Evolutionary conservation across 352 stramenopile species (phyloP).

Genomic region (Globisporangium alternatum): DNA sequence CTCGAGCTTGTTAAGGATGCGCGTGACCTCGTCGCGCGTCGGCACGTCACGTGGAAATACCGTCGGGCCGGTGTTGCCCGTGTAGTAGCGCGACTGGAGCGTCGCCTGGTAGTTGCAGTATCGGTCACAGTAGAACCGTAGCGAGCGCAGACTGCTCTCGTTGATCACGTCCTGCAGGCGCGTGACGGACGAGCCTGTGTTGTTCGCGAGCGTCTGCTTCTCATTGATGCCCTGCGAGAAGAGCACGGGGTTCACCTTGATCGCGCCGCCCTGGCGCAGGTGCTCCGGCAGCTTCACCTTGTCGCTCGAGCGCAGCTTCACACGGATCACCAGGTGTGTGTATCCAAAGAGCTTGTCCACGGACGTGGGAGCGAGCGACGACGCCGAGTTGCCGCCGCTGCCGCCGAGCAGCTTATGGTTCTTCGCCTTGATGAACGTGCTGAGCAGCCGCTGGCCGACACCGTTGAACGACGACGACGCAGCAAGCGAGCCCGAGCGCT

Average conservation of each 20-base stretch:
- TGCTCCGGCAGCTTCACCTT: slow-evolving; percentile 68
- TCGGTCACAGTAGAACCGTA: slow-evolving; percentile 69
- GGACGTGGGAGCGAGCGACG: slow-evolving; percentile 40
- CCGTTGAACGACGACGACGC: slow-evolving; percentile 61
- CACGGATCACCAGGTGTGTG: slow-evolving; percentile 74
- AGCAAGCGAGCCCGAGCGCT: slow-evolving; percentile 11
- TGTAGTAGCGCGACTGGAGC: slow-evolving; percentile 34
- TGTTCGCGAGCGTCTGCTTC: slow-evolving; percentile 91
- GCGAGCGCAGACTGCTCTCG: slow-evolving; percentile 59
- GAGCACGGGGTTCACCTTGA: slow-evolving; percentile 72
- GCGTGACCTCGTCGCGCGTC: slow-evolving; percentile 52
- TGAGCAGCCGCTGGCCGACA: slow-evolving; percentile 63
- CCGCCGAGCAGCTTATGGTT: slow-evolving; percentile 58
- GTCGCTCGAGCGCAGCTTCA: slow-evolving; percentile 66
- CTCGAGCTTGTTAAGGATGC: slow-evolving; percentile 56
- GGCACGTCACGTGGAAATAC: slow-evolving; percentile 14
- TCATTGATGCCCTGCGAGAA: slow-evolving; percentile 93
- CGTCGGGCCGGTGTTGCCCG: slow-evolving; percentile 15
- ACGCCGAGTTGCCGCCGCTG: slow-evolving; percentile 23
- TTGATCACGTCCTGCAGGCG: slow-evolving; percentile 83
- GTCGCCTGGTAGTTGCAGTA: slow-evolving; percentile 71
- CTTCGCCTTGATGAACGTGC: slow-evolving; percentile 66
- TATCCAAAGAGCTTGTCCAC: slow-evolving; percentile 59
- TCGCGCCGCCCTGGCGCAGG: slow-evolving; percentile 50
- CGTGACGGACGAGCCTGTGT: slow-evolving; percentile 76